Percentiles rank a stretch among this genome's conserved stretches.
Evolutionary conservation across 768 basidiomycete genomes (phyloP).

Genomic region (Mycena alexandri): DNA sequence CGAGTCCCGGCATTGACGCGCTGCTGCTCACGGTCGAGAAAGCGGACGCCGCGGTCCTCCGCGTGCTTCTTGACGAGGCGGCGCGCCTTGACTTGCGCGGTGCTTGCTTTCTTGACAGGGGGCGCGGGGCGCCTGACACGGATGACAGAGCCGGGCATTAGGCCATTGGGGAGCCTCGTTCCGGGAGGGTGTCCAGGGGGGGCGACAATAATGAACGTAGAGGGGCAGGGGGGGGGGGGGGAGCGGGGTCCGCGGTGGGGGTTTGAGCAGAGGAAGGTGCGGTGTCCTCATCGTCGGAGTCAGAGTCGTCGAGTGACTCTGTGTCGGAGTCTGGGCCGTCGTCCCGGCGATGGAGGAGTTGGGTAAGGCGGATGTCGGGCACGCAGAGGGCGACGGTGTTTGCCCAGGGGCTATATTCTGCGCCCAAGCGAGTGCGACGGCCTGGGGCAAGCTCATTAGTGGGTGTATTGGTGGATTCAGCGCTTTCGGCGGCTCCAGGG

Average conservation of each 20-base stretch:
- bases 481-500: constrained; percentile 2
- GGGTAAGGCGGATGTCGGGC: neutral
- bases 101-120: neutral
- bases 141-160: neutral
- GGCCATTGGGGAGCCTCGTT: too few species aligned
- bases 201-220: too few species aligned
- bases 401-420: neutral
- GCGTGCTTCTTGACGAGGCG: neutral
- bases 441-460: neutral
- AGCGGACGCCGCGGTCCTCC: neutral
- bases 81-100: neutral
- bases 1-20: neutral
- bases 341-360: neutral
- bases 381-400: neutral
- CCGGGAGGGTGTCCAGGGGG: too few species aligned
- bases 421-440: neutral
- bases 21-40: neutral
- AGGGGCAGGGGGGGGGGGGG: too few species aligned
- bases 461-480: neutral
- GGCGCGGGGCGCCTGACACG: neutral
- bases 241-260: too few species aligned
- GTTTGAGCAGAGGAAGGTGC: too few species aligned
- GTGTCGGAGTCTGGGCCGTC: too few species aligned
- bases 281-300: too few species aligned
- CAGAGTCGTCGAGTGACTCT: too few species aligned